These are phyloP conservation scores for Rachicladosporium sp. DNA, from an alignment of 2,329 filamentous ascomycete genomes.

Conservation along the genomic window DNA sequence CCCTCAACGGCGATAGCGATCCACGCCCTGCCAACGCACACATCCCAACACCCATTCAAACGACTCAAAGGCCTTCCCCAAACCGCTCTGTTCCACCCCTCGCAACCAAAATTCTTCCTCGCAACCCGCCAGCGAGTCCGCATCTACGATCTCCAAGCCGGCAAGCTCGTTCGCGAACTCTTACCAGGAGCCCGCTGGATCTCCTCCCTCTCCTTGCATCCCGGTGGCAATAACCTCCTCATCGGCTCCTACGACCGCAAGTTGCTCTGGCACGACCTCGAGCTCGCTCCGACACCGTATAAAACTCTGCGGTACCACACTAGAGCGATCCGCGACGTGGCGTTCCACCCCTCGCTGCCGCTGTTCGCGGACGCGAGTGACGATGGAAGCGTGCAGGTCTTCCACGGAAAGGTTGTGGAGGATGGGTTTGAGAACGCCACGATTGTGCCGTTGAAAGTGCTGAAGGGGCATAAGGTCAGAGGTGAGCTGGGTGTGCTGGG, in stretches of 20 bases:
- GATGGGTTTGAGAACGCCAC: conserved; percentile 94
- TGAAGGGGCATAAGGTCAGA: conserved; percentile 79
- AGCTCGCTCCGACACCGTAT: conserved; percentile 80
- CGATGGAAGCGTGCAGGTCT: conserved; percentile 87
- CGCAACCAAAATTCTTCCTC: conserved; percentile 85
- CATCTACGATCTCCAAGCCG: conserved; percentile 82
- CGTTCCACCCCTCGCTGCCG: conserved; percentile 69
- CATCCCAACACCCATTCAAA: conserved; percentile 89
- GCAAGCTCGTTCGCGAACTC: conserved; percentile 84
- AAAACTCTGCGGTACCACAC: conserved; percentile 93
- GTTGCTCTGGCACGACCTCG: conserved; percentile 91
- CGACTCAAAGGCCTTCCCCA: conserved; percentile 65
- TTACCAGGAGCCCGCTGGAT: conserved; percentile 94
- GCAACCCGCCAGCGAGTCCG: conserved; percentile 89
- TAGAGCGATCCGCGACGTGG: conserved; percentile 80
- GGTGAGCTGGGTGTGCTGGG: conserved; percentile 83
- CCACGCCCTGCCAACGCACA: conserved; percentile 87
- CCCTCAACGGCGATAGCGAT: conserved; percentile 65
- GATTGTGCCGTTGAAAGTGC: conserved; percentile 89
- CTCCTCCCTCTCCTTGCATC: conserved; percentile 83
- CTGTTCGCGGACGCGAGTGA: conserved; percentile 92
- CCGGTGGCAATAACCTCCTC: conserved; percentile 84
- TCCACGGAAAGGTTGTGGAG: conserved; percentile 89
- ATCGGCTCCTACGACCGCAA: conserved; percentile 91
- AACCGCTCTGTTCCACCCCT: conserved; percentile 87